These are phyloP conservation scores for Scheffersomyces parashehatae DNA, from an alignment of 1,139 yeast genomes.

Conservation along the genomic window DNA sequence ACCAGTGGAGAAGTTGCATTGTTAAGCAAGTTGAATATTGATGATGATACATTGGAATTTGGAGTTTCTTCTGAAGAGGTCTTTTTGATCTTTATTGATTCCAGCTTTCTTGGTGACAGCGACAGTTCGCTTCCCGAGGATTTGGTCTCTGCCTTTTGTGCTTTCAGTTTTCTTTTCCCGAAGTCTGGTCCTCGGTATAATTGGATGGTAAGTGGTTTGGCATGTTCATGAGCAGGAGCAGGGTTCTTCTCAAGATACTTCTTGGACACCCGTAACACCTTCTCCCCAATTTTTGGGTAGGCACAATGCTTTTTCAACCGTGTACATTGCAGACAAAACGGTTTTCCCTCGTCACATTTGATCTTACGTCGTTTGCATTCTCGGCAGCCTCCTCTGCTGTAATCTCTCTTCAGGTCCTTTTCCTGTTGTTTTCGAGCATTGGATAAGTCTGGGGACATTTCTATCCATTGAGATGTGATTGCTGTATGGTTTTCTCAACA, in stretches of 20 bases:
- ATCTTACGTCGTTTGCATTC: constrained; percentile 30
- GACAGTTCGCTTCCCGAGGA: neutral
- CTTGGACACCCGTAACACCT: constrained; percentile 16
- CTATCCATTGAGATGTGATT: neutral
- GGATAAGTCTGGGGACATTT: neutral
- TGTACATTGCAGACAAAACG: constrained; percentile 47
- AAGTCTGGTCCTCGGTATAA: constrained; percentile 9
- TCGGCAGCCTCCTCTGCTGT: constrained; percentile 23
- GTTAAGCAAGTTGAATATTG: neutral
- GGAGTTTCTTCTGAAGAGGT: neutral
- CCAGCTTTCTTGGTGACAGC: neutral
- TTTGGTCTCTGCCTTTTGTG: neutral
- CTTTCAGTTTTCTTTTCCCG: neutral
- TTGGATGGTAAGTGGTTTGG: constrained; percentile 10
- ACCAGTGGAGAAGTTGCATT: neutral
- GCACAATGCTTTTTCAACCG: constrained; percentile 22
- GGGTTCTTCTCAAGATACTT: constrained; percentile 11
- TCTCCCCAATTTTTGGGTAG: constrained; percentile 20
- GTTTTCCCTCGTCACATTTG: constrained; percentile 61
- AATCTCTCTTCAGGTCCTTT: constrained; percentile 10
- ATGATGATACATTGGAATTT: neutral
- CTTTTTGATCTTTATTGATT: neutral
- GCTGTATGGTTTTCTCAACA: no score
- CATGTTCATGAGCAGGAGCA: constrained; percentile 1
- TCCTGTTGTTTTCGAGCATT: neutral